A percentile compares a stretch with the other conserved stretches of the same genome.
phyloP scores from a whole-genome alignment of 495 filamentous ascomycete species.

The Tuber magnatum region DNA sequence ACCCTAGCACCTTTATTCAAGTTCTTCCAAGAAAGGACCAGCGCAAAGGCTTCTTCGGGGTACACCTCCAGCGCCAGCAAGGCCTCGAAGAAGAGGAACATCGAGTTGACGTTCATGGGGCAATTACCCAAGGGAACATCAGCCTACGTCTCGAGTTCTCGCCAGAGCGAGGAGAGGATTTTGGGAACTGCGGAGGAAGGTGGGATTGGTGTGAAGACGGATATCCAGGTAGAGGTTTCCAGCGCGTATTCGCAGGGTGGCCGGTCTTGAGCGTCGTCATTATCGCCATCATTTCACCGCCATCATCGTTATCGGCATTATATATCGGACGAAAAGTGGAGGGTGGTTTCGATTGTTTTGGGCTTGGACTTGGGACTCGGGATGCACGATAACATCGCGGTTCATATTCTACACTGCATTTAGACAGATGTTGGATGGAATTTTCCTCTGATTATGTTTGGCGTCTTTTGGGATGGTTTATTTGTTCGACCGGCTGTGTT shows the following conservation, averaged over 20 bases:
- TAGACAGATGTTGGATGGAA: not conserved
- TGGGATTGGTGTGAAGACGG: slow-evolving; percentile 34
- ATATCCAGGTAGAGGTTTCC: slow-evolving; percentile 31
- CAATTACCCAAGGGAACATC: slow-evolving; percentile 16
- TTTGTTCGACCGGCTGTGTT: not conserved
- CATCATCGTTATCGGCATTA: not conserved
- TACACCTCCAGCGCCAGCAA: slow-evolving; percentile 16
- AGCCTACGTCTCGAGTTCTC: slow-evolving; percentile 15
- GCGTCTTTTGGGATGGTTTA: not conserved
- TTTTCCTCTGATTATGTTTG: not conserved
- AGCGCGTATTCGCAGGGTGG: slow-evolving; percentile 20
- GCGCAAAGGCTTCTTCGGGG: slow-evolving; percentile 22
- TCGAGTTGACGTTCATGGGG: slow-evolving; percentile 30
- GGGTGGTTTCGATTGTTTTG: not conserved
- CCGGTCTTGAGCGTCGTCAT: not conserved
- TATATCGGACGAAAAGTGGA: not conserved
- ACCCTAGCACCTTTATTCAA: slow-evolving; percentile 31
- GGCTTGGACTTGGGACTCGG: not conserved
- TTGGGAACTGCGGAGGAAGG: slow-evolving; percentile 8
- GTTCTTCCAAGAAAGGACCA: slow-evolving; percentile 27
- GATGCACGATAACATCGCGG: not conserved
- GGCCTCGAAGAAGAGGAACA: slow-evolving; percentile 13
- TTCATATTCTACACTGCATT: not conserved
- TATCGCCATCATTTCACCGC: not conserved
- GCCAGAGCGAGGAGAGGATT: slow-evolving; percentile 26